These are phyloP conservation scores for Pseudogymnoascus sp. DNA, from an alignment of 2,329 filamentous ascomycete species.

Conservation along the genomic window DNA sequence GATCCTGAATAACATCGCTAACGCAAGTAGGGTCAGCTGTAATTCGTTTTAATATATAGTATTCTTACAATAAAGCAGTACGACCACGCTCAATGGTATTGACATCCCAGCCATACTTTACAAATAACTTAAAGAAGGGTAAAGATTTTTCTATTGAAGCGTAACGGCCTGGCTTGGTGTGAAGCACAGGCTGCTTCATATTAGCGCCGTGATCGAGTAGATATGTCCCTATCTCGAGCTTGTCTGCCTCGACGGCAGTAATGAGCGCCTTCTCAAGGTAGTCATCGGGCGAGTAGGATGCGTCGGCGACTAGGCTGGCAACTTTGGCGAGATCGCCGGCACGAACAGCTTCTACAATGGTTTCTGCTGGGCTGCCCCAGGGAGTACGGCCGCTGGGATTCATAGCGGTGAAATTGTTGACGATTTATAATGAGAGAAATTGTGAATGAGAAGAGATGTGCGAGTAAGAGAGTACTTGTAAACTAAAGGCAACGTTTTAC, in stretches of 20 bases:
- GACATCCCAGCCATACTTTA: neutral
- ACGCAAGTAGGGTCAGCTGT: neutral
- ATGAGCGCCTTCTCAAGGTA: neutral
- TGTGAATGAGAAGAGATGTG: too few species aligned
- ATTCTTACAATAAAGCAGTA: conserved; percentile 1
- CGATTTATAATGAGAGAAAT: too few species aligned
- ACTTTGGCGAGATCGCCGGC: neutral
- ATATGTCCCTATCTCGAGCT: neutral
- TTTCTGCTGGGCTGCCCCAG: neutral
- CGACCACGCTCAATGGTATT: neutral
- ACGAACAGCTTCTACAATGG: neutral
- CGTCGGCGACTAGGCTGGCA: neutral
- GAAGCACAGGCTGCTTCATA: neutral
- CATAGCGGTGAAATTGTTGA: too few species aligned
- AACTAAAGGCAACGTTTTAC: too few species aligned
- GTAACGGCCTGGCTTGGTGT: neutral
- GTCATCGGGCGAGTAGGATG: neutral
- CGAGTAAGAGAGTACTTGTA: too few species aligned
- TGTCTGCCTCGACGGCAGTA: neutral
- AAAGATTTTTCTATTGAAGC: neutral
- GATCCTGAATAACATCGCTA: neutral
- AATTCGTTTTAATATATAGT: neutral
- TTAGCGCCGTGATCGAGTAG: neutral
- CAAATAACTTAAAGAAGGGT: neutral
- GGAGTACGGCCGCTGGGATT: neutral